Base-by-base conservation (phyloP, 306 rosid species). In the Dryas alaskensis region DNA sequence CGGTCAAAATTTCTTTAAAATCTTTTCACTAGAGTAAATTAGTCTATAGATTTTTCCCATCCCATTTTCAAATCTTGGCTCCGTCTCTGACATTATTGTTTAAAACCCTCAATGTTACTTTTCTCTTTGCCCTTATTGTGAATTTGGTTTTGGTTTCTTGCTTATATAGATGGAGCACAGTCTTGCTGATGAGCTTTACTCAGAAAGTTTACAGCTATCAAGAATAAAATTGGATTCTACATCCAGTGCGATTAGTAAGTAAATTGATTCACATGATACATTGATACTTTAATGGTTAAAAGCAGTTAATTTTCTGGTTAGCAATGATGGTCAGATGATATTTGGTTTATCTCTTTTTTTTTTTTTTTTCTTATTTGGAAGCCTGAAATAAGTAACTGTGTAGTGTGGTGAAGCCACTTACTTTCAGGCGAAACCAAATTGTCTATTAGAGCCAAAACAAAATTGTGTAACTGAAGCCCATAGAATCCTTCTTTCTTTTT, bases 131-230 rank as follows among this genome's bases (percentile, higher is more conserved):
- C 31, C 3, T 46, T 4, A 16, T 67, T 51, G 64, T n/a, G 53
- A 10, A 19, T 8, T 69, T 51, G 5, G 14, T 43, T 69, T 40
- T 22, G 8, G 13, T 70, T 67, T 25, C 7, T 62, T 65, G 19
- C 27, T 53, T 78, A 55, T 6, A 11, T 44, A 70, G 90, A 88
- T 85, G 94, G 87, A 82, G 74, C 81, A 78, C 57, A 78, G 73
- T 63, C 11, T 91, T 82, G 89, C 92, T 73, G 85, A 87, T 74
- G 89, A 88, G 67, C 89, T 88, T 72, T 91, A 88, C 76, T 83
- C 81, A 6, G 90, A 91, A 55, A 87, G 86, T 54, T 79, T 83
- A 31, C 79, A 76, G 68, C 22, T 79, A 4, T 82, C 91, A 48
- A 82, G 84, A 48, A 47, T 76, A 74, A 86, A 85, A 70, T 75